Evolutionary conservation across 208 protist species (phyloP), one percentile per base, ranked within the genome.

Genomic region (Acanthamoeba sp.): DNA sequence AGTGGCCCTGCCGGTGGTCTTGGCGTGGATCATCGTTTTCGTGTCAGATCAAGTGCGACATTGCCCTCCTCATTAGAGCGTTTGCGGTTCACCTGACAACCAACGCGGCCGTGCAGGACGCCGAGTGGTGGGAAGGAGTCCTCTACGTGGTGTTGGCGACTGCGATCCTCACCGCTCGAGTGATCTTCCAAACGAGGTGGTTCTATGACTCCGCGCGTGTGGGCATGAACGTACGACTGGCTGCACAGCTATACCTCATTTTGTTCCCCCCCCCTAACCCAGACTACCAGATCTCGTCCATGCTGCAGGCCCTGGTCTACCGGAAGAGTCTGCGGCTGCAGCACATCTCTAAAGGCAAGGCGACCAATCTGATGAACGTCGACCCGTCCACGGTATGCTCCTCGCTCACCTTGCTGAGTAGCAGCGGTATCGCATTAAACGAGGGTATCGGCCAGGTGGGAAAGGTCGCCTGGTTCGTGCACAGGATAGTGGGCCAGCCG

Each of bases 181-280:
- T 34, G 0, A 24, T 55, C 16, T n/a, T 55, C 36, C 76, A n/a
- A 10, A 20, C 42, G 40, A 48, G 29, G 24, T 85, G 76, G 76
- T 34, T 55, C 42, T 38, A 38, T 40, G 42, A 0, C 24, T 85
- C 76, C 22, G 32, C 32, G 12, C 76, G 76, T 32, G 76, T 85
- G 27, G 76, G 76, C 5, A 85, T 85, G 76, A 85, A 85, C 40
- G 76, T 85, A 24, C 42, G 76, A 24, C 52, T 48, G 45, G 57
- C 64, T 14, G 0, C 29, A 22, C 29, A 1, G 3, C 50, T 57
- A 24, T 38, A 42, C 9, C 16, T 20, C 66, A 20, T 10, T n/a
- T 32, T 45, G 32, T 1, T 36, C 5, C 0, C 34, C 14, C 66
- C n/a, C 18, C 22, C 18, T 71, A 27, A 76, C n/a, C 66, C n/a